A percentile compares a stretch with the other conserved stretches of the same genome.
Evolutionary conservation across 2,329 filamentous ascomycete genomes (phyloP).

Genomic region (Coniochaeta pulveracea): DNA sequence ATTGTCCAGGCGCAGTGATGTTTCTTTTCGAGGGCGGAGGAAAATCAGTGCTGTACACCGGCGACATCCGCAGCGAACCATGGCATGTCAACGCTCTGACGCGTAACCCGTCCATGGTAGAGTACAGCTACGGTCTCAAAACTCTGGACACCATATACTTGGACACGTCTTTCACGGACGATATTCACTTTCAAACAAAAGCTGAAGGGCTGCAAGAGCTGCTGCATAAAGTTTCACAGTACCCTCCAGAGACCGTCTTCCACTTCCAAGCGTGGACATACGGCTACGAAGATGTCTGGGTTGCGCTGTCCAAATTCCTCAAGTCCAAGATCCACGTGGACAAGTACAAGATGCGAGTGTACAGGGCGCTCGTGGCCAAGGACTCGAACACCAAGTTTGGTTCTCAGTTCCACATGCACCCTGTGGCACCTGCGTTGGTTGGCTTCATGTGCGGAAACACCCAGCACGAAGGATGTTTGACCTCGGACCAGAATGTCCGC

Average conservation of each 20-base stretch:
- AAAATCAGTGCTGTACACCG: constrained; percentile 75
- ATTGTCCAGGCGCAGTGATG: constrained; percentile 85
- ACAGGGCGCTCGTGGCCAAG: constrained; percentile 46
- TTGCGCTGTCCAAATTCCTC: constrained; percentile 62
- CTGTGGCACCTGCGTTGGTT: constrained; percentile 56
- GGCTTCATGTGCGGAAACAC: constrained; percentile 69
- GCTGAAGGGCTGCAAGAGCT: constrained; percentile 68
- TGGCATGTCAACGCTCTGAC: constrained; percentile 74
- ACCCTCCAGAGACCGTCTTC: constrained; percentile 66
- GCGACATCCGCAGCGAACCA: constrained; percentile 73
- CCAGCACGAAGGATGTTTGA: constrained; percentile 60
- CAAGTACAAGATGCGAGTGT: constrained; percentile 65
- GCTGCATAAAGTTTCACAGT: constrained; percentile 52
- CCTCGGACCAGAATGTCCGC: constrained; percentile 45
- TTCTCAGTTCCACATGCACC: constrained; percentile 29
- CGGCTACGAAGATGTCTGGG: constrained; percentile 85
- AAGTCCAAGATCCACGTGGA: constrained; percentile 63
- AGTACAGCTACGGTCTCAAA: constrained; percentile 58
- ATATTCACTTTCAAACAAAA: constrained; percentile 45
- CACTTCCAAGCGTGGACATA: constrained; percentile 87
- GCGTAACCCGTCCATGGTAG: constrained; percentile 61
- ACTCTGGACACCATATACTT: constrained; percentile 74
- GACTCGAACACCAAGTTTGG: constrained; percentile 26
- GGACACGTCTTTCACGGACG: constrained; percentile 63
- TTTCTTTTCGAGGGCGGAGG: constrained; percentile 69